Base-by-base conservation (phyloP, 805 yeast species). In the Debaryomyces hansenii region DNA sequence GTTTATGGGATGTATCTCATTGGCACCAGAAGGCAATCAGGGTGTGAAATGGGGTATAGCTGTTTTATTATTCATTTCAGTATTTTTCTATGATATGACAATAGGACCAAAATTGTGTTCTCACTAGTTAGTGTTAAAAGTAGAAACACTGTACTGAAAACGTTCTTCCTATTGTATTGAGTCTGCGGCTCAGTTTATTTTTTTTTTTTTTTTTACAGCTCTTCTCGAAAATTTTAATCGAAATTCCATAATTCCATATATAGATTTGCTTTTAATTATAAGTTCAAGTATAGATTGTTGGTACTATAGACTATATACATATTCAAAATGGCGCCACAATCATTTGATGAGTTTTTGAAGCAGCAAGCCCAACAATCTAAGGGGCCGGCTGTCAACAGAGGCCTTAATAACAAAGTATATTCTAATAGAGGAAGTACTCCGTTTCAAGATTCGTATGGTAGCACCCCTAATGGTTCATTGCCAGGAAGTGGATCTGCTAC, bases 271-370 rank as follows among this genome's bases (percentile, higher is more conserved):
- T 7, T 24, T 24, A 16, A 24, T 24, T 24, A 6, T 24, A 24
- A 24, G 7, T 24, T 24, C 27, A 24, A 24, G 27, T 24, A 24
- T 24, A 24, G 7, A 24, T 24, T 24, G 27, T 24, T 24, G 27
- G 27, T 24, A 6, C 27, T 24, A 24, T 24, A 24, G 27, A 24
- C 27, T 24, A 24, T 5, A 31, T 31, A 31, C 34, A 31, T 31
- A 24, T 20, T 39, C 32, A 41, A 29, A 34, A 63, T 63, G 68
- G 57, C 67, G 41, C 58, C 59, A 49, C 59, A 68, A 55, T 74
- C 82, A 11, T 77, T 77, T 55, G 83, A 80, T 47, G 84, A 79
- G 47, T 79, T 69, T 58, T 58, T 78, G 52, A 77, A 73, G 63
- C 67, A 67, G 60, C 67, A 43, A 48, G 55, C 50, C 42, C 70